phyloP scores from a whole-genome alignment of 148 eudicot species.

The Fagopyrum esculentum region DNA sequence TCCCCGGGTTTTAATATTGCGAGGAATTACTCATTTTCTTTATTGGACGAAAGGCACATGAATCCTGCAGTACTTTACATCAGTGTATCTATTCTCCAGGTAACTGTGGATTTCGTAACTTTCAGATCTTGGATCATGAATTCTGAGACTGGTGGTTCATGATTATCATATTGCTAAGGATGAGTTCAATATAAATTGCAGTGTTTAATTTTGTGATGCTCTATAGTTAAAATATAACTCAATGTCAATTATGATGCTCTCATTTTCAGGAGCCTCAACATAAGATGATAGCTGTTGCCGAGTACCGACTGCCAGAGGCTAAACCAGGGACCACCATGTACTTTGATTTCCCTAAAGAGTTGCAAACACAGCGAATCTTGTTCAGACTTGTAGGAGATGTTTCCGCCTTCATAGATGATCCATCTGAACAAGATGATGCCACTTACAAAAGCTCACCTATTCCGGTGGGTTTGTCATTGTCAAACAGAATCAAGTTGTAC shows the following conservation, averaged over 20 bases:
- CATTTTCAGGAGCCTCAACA: conserved; percentile 51
- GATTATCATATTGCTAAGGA: too few species aligned
- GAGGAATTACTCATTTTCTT: conserved; percentile 25
- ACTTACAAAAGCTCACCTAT: conserved; percentile 34
- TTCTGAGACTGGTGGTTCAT: neutral
- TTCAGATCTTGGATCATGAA: neutral
- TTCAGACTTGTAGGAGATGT: conserved; percentile 78
- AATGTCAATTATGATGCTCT: neutral
- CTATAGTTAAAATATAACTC: neutral
- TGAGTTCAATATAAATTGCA: too few species aligned
- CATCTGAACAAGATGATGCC: conserved; percentile 60
- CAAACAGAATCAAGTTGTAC: conserved; percentile 71
- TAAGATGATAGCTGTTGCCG: conserved; percentile 61
- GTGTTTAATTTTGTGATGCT: neutral
- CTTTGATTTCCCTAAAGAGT: conserved; percentile 75
- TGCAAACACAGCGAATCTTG: conserved; percentile 58
- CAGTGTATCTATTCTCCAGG: conserved; percentile 90
- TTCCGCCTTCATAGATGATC: conserved; percentile 74
- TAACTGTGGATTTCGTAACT: conserved; percentile 17
- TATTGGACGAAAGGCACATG: conserved; percentile 68
- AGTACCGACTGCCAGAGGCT: conserved; percentile 82
- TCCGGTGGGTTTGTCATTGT: conserved; percentile 69
- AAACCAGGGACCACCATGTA: conserved; percentile 79
- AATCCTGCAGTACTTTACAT: conserved; percentile 67
- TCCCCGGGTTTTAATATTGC: conserved; percentile 52